phyloP scores from a whole-genome alignment of 768 basidiomycete species.

The Clathrus columnatus region DNA sequence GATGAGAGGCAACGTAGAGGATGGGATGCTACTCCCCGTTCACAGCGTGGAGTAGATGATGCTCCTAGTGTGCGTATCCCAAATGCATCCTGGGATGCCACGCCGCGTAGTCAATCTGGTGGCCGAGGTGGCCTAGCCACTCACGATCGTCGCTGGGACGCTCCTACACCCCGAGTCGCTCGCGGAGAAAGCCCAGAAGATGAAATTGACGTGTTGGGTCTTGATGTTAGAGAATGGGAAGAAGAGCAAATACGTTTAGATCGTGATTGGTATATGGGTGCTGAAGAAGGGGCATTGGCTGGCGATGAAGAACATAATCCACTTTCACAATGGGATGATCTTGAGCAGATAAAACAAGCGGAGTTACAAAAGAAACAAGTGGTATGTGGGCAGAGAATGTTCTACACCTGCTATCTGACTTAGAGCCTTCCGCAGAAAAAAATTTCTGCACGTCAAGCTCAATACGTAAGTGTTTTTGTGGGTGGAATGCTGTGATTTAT shows the following conservation, averaged over 20 bases:
- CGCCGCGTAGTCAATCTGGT: constrained; percentile 52
- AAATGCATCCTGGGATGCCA: constrained; percentile 91
- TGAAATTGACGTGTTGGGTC: constrained; percentile 49
- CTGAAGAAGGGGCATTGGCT: constrained; percentile 78
- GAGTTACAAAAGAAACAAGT: constrained; percentile 72
- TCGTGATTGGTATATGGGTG: constrained; percentile 92
- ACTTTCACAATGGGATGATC: constrained; percentile 86
- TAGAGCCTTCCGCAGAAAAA: constrained; percentile 46
- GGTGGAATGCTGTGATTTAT: constrained; percentile 12
- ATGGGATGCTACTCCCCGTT: constrained; percentile 59
- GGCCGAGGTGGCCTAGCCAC: constrained; percentile 50
- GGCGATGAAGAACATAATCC: constrained; percentile 92
- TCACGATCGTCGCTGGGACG: constrained; percentile 59
- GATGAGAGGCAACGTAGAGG: constrained; percentile 38
- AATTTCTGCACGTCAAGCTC: constrained; percentile 90
- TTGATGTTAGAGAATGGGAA: constrained; percentile 90
- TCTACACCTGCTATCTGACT: constrained; percentile 15
- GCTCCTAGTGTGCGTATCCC: constrained; percentile 84
- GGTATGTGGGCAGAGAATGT: constrained; percentile 31
- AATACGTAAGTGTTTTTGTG: constrained; percentile 61
- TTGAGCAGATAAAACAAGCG: constrained; percentile 55
- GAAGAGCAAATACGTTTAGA: constrained; percentile 90
- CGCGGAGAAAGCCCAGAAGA: constrained; percentile 64
- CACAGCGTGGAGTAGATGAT: constrained; percentile 45
- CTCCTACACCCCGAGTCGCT: constrained; percentile 65